Evolutionary conservation across 1,284 basidiomycete genomes (phyloP), one percentile per base, ranked within the genome.

Genomic region (Salmacisia buchloeana): DNA sequence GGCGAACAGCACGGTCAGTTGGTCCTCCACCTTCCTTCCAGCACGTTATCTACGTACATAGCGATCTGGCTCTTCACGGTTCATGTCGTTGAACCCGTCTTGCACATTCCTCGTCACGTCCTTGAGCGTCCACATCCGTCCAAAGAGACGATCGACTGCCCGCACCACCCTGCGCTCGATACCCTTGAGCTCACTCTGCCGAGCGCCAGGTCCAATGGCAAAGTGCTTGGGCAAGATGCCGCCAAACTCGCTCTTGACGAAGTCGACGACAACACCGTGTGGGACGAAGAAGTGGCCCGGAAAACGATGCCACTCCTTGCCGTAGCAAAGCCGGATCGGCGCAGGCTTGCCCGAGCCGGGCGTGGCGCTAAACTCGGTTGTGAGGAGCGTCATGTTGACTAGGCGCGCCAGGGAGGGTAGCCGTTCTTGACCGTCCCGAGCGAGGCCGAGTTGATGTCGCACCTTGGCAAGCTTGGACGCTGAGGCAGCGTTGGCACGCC

Each of bases 221-320:
- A 93, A 94, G 77, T 90, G 89, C 43, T 88, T 86, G 3, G 96
- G 96, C 68, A 98, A 83, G 77, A 93, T 86, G 15, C 93, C 94
- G 63, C 88, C 84, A 73, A 97, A 96, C 62, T 89, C 91, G 80
- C 89, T 92, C 83, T 91, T 88, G 77, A 97, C 83, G 82, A 92
- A 97, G 67, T 89, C 85, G 15, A 94, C 87, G 54, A 87, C 85
- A 62, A 97, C 83, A 18, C 86, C 89, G 61, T 89, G 85, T 1
- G 94, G 93, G 21, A 97, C 85, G 57, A 94, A 85, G 81, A 90
- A 97, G 78, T 90, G 89, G 1, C 90, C 86, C 0, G 94, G 92
- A 83, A 94, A 99, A 15, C 94, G 85, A 78, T 97, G 84, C 96
- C 96, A 98, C 81, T 98, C 94, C 77, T 94, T 91, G 35, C 89